A percentile compares a stretch with the other conserved stretches of the same genome.
These are phyloP conservation scores for Helotiales sp. DNA, from an alignment of 2,329 filamentous ascomycete genomes.

Conservation along the genomic window DNA sequence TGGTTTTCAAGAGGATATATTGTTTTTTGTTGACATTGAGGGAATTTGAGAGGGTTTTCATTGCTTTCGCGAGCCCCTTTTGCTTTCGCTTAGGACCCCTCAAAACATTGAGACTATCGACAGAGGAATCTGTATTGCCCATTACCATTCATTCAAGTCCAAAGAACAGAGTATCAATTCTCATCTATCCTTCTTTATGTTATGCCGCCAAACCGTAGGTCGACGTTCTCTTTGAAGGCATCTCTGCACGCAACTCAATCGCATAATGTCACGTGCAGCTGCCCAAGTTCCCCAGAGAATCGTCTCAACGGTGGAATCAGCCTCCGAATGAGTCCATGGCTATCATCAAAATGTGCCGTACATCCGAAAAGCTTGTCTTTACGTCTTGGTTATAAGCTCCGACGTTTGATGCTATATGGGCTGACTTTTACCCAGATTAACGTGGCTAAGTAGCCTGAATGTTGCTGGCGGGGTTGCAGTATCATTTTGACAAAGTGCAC, in stretches of 20 bases:
- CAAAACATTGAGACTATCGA: background rate
- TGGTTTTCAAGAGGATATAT: background rate
- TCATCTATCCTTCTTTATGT: too few species aligned
- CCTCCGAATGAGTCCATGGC: background rate
- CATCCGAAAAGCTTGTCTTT: conserved; percentile 1
- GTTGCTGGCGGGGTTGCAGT: background rate
- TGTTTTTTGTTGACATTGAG: background rate
- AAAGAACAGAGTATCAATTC: too few species aligned
- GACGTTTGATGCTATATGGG: background rate
- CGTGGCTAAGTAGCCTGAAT: background rate
- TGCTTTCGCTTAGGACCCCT: background rate
- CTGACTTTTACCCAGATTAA: background rate
- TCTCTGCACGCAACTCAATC: background rate
- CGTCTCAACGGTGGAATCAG: background rate
- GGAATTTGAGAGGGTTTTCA: conserved; percentile 5
- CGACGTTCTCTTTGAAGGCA: too few species aligned
- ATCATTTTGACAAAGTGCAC: background rate
- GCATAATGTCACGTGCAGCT: background rate
- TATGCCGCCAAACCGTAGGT: too few species aligned
- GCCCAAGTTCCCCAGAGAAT: background rate
- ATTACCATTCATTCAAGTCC: too few species aligned
- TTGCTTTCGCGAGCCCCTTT: background rate
- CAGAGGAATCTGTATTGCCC: too few species aligned
- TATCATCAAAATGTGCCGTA: background rate
- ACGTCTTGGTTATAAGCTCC: background rate